phyloP scores from a whole-genome alignment of 139 green algal genomes.

The Astrephomene gubernaculifera region DNA sequence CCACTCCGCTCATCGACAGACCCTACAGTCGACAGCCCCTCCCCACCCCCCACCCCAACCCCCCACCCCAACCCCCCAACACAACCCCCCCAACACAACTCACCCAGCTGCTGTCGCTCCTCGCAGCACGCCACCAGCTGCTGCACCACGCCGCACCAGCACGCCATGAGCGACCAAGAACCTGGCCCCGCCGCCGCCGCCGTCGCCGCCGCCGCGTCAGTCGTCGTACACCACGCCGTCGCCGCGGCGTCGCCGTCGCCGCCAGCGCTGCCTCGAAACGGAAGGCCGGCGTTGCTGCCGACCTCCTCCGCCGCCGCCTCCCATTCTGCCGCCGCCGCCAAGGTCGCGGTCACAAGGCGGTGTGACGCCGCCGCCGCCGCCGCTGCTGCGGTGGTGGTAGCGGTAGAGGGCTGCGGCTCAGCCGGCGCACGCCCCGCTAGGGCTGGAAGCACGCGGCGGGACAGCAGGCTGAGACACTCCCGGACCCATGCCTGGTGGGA shows the following conservation, averaged over 20 bases:
- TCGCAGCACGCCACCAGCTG: conserved; percentile 14
- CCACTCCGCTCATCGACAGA: too few relatives aligned
- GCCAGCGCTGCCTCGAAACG: neutral
- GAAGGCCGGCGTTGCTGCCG: neutral
- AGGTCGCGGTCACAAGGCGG: neutral
- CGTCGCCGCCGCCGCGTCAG: neutral
- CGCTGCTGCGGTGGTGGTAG: neutral
- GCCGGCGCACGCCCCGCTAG: neutral
- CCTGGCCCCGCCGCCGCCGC: neutral
- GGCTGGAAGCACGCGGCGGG: neutral
- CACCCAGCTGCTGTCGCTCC: conserved; percentile 20
- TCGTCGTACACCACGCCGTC: too few relatives aligned
- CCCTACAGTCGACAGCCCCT: too few relatives aligned
- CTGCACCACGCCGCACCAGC: conserved; percentile 19
- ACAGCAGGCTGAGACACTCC: neutral
- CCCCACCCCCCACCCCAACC: too few relatives aligned
- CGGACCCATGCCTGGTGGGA: conserved; percentile 11
- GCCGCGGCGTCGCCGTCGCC: neutral
- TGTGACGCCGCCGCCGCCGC: neutral
- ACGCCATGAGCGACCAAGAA: neutral
- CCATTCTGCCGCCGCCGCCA: neutral
- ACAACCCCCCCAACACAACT: neutral
- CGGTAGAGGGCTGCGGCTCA: neutral
- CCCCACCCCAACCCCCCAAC: neutral
- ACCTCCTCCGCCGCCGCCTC: neutral